These are phyloP conservation scores for bread wheat (Triticum aestivum) DNA, from an alignment of 176 grass and related monocot species.

Conservation along the genomic window IWGSC_CS_RefSeq_v2.1 NC_057803.1:437212986-437213485, in stretches of 20 bases:
- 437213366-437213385: not conserved
- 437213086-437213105: not conserved
- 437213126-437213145: not conserved
- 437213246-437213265: too few species aligned
- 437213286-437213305: not conserved
- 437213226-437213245: too few species aligned
- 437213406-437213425: not conserved
- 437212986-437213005: constrained; percentile 91
- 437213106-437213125: not conserved
- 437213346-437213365: not conserved
- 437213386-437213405: not conserved
- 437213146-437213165: not conserved
- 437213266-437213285: too few species aligned
- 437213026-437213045: constrained; percentile 69
- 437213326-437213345: not conserved
- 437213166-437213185: not conserved
- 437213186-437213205: not conserved
- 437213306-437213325: not conserved
- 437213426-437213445: not conserved
- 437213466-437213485: not conserved
- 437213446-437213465: not conserved
- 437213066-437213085: not conserved
- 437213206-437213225: not conserved
- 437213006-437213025: constrained; percentile 88
- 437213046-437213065: not conserved